phyloP scores from a whole-genome alignment of 1,284 basidiomycete species.

The Fomitiporia mediterranea region DNA sequence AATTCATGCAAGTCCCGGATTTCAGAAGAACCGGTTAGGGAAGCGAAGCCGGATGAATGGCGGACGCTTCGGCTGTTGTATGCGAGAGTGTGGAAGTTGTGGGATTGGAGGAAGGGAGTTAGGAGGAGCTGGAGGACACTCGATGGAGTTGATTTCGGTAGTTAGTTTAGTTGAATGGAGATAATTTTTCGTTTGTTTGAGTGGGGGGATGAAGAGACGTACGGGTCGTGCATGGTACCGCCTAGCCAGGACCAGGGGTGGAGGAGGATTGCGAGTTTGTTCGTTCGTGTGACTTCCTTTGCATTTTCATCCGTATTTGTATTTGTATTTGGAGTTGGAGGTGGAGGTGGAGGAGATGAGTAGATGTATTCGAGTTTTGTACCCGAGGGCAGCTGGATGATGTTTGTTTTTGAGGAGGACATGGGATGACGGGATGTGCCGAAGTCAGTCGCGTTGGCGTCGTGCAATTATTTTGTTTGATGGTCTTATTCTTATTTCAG shows the following conservation, averaged over 20 bases:
- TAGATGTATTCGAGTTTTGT: constrained; percentile 8
- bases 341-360: neutral
- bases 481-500: no score
- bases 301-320: no score
- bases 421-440: neutral
- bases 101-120: constrained; percentile 36
- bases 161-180: constrained; percentile 7
- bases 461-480: neutral
- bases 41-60: constrained; percentile 60
- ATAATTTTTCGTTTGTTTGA: neutral
- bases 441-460: constrained; percentile 1
- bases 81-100: constrained; percentile 53
- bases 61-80: constrained; percentile 79
- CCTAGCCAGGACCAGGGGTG: constrained; percentile 81
- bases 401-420: no score
- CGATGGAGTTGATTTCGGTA: no score
- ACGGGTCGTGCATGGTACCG: constrained; percentile 71
- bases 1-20: constrained; percentile 60
- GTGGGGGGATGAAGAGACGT: constrained; percentile 29
- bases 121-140: constrained; percentile 36
- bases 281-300: neutral
- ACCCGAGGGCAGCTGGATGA: constrained; percentile 13
- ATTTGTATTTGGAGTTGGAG: neutral
- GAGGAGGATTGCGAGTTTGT: constrained; percentile 51
- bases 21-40: constrained; percentile 65